A percentile compares a stretch with the other conserved stretches of the same genome.
phyloP scores from a whole-genome alignment of 139 green algal species.

The Yamagishiella unicocca region DNA sequence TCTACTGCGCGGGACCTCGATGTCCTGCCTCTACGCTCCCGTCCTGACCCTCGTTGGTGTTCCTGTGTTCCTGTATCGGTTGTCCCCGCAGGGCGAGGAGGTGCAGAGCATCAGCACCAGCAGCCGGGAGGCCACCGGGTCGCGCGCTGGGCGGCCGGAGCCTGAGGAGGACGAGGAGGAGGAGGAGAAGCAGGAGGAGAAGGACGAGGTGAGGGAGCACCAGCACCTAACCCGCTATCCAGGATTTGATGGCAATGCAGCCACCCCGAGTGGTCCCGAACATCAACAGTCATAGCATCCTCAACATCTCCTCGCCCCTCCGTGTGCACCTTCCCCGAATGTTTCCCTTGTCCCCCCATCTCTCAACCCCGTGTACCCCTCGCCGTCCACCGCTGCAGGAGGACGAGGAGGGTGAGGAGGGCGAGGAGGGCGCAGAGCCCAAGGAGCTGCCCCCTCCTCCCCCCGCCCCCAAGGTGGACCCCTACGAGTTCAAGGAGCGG shows the following conservation, averaged over 20 bases:
- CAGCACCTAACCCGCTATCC: too few relatives aligned
- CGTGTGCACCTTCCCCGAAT: too few relatives aligned
- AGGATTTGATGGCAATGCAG: too few relatives aligned
- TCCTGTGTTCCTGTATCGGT: neutral
- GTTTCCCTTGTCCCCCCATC: too few relatives aligned
- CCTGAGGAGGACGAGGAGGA: constrained; percentile 53
- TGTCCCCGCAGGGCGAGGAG: constrained; percentile 55
- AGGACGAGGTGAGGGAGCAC: constrained; percentile 38
- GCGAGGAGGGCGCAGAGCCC: constrained; percentile 23
- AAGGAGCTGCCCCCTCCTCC: constrained; percentile 55
- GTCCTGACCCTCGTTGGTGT: too few relatives aligned
- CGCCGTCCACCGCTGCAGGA: neutral
- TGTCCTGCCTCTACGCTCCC: too few relatives aligned
- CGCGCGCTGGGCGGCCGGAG: constrained; percentile 54
- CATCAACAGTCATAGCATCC: too few relatives aligned
- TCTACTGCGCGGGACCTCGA: too few relatives aligned
- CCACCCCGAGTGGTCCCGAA: too few relatives aligned
- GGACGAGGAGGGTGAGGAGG: constrained; percentile 57
- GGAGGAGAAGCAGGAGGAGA: constrained; percentile 39
- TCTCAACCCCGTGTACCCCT: too few relatives aligned
- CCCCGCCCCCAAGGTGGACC: constrained; percentile 55
- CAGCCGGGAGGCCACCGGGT: constrained; percentile 51
- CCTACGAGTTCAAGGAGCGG: constrained; percentile 61
- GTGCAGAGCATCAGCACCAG: constrained; percentile 44
- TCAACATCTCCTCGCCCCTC: too few relatives aligned